These are phyloP conservation scores for Urostyla sp. DNA, from an alignment of 73 alveolate species.

Conservation along the genomic window DNA sequence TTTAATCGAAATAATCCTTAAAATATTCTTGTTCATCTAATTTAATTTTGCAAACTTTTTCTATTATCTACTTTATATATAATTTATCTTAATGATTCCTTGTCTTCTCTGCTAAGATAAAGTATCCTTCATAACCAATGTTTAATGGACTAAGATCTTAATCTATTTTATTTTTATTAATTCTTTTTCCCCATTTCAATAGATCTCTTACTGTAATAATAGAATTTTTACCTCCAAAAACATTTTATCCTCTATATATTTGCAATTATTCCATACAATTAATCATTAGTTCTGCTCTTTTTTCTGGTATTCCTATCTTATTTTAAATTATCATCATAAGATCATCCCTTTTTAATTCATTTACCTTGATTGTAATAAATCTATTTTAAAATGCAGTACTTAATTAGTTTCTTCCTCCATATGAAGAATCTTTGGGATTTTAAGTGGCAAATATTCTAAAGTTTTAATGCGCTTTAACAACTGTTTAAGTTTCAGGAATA, in stretches of 20 bases:
- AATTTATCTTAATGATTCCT: constrained; percentile 92
- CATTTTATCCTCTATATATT: constrained; percentile 84
- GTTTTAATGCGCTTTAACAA: constrained; percentile 95
- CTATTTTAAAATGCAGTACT: constrained; percentile 98
- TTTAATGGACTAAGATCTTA: constrained; percentile 28
- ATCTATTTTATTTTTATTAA: too few relatives aligned
- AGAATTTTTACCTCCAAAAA: constrained; percentile 90
- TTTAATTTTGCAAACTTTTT: constrained; percentile 82
- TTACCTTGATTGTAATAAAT: constrained; percentile 88
- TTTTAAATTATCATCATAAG: constrained; percentile 89
- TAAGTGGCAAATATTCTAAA: constrained; percentile 99
- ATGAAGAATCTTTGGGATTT: constrained; percentile 98
- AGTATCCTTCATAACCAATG: constrained; percentile 93
- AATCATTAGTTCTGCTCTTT: constrained; percentile 88
- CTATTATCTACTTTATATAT: constrained; percentile 85
- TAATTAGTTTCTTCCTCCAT: constrained; percentile 99
- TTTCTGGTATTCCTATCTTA: constrained; percentile 90
- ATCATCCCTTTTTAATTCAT: constrained; percentile 95
- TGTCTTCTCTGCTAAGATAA: constrained; percentile 96
- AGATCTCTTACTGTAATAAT: constrained; percentile 99
- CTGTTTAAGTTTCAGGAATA: constrained; percentile 94
- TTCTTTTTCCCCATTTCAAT: constrained; percentile 94
- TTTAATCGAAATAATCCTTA: constrained; percentile 75
- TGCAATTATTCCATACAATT: constrained; percentile 90
- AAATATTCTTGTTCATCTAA: constrained; percentile 77